Percentiles rank a stretch among this genome's conserved stretches.
Evolutionary conservation across 306 rosid species (phyloP).

Genomic region (Fragaria ananassa): DNA sequence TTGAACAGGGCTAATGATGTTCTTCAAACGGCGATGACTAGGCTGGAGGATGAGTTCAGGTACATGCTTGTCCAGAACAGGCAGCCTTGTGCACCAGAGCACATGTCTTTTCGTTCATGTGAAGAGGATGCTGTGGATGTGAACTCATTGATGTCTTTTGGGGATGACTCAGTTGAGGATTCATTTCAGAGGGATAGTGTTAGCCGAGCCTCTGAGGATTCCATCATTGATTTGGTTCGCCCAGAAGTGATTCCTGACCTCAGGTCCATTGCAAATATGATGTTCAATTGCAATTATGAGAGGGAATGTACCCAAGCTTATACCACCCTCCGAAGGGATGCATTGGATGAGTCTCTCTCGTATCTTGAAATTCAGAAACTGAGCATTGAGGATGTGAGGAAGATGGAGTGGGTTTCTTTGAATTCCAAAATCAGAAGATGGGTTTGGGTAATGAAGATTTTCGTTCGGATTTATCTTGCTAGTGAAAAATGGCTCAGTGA

Average conservation of each 20-base stretch:
- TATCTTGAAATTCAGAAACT: constrained; percentile 79
- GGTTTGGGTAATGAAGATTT: constrained; percentile 79
- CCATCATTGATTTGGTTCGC: constrained; percentile 58
- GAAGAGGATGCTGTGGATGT: constrained; percentile 66
- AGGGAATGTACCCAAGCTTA: constrained; percentile 76
- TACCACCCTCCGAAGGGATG: constrained; percentile 60
- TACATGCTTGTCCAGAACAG: constrained; percentile 62
- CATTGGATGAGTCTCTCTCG: constrained; percentile 71
- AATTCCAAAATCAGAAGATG: constrained; percentile 78
- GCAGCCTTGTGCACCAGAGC: constrained; percentile 74
- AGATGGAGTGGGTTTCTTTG: constrained; percentile 65
- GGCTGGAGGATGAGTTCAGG: constrained; percentile 79
- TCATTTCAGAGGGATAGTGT: constrained; percentile 56
- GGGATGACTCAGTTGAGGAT: constrained; percentile 68
- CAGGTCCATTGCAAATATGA: constrained; percentile 55
- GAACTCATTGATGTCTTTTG: constrained; percentile 60
- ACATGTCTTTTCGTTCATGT: constrained; percentile 60
- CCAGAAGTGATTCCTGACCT: constrained; percentile 64
- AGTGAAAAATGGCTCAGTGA: constrained; percentile 80
- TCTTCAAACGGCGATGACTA: constrained; percentile 84
- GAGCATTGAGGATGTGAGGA: constrained; percentile 82
- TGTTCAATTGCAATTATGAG: constrained; percentile 67
- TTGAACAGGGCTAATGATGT: constrained; percentile 56
- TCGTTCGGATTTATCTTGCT: constrained; percentile 75
- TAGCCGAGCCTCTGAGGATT: constrained; percentile 59